These are phyloP conservation scores for Omphalea diandra DNA, from an alignment of 441 rosid species.

Conservation along the genomic window DNA sequence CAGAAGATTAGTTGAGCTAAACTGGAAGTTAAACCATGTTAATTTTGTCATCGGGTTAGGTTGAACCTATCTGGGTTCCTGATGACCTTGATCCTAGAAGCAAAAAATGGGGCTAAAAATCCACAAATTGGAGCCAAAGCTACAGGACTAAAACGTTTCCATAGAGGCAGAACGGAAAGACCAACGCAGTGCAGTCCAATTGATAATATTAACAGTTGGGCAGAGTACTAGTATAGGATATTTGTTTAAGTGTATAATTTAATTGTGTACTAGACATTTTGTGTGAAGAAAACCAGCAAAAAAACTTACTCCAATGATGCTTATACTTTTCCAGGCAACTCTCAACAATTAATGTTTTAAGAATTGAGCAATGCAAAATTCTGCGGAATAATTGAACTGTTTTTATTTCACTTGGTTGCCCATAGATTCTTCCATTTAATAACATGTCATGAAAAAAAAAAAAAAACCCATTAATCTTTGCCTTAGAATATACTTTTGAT, in stretches of 20 bases:
- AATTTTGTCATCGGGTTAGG: not conserved
- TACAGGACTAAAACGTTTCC: not conserved
- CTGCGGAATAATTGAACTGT: not conserved
- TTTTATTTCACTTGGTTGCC: not conserved
- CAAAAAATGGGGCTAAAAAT: not conserved
- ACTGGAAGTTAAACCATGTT: not conserved
- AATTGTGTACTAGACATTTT: not conserved
- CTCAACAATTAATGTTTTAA: not conserved
- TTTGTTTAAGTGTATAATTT: conserved; percentile 4
- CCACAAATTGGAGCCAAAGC: not conserved
- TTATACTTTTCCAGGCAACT: not conserved
- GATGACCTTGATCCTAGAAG: not conserved
- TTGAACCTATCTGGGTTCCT: not conserved
- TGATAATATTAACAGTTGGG: not conserved
- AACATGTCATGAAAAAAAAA: too few relatives aligned
- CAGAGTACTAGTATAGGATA: not conserved
- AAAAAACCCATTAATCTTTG: too few relatives aligned
- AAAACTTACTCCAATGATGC: not conserved
- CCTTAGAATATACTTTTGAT: too few relatives aligned
- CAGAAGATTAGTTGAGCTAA: not conserved
- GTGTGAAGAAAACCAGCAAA: conserved; percentile 3
- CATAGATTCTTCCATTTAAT: not conserved
- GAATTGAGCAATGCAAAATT: not conserved
- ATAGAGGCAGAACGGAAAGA: not conserved
- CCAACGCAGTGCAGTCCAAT: not conserved